Conservation (phyloP, 2,329 filamentous ascomycete species). For the Beauveria bassiana region DNA sequence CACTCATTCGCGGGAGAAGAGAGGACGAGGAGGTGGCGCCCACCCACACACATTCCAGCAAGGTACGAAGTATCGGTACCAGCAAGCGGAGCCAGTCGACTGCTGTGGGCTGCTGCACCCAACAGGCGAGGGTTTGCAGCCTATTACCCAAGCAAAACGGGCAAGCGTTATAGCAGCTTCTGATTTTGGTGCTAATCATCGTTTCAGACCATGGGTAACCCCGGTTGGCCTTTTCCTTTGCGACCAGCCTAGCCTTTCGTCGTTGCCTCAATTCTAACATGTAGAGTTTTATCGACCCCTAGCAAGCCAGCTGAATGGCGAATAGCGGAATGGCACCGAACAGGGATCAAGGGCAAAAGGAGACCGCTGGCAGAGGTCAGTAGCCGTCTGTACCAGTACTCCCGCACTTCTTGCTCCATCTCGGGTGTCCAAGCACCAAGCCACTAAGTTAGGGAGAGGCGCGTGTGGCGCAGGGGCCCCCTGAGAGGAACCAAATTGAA, state of each 20-base stretch:
- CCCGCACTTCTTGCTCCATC: not conserved
- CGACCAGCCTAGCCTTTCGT: not conserved
- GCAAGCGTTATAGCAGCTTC: not conserved
- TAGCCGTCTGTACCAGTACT: not conserved
- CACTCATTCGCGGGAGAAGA: not conserved
- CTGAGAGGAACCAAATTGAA: slow-evolving; percentile 1
- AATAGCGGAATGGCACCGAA: not conserved
- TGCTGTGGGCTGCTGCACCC: not conserved
- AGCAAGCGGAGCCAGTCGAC: not conserved
- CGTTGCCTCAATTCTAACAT: not conserved
- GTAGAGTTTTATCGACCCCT: not conserved
- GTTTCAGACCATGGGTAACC: slow-evolving; percentile 5
- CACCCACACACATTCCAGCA: too few relatives aligned
- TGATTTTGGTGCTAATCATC: slow-evolving; percentile 1
- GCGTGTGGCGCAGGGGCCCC: slow-evolving; percentile 9
- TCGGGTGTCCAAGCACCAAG: not conserved
- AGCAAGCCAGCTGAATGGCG: not conserved
- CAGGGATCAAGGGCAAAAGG: not conserved
- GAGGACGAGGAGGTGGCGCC: not conserved
- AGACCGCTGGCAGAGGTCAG: not conserved
- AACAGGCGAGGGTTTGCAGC: not conserved
- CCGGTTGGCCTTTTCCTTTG: not conserved
- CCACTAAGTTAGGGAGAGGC: not conserved
- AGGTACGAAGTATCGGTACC: not conserved
- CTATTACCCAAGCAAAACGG: not conserved